A percentile compares a stretch with the other conserved stretches of the same genome.
These are phyloP conservation scores for Fomitopsis pulvina DNA, from an alignment of 768 basidiomycete genomes.

Conservation along the genomic window DNA sequence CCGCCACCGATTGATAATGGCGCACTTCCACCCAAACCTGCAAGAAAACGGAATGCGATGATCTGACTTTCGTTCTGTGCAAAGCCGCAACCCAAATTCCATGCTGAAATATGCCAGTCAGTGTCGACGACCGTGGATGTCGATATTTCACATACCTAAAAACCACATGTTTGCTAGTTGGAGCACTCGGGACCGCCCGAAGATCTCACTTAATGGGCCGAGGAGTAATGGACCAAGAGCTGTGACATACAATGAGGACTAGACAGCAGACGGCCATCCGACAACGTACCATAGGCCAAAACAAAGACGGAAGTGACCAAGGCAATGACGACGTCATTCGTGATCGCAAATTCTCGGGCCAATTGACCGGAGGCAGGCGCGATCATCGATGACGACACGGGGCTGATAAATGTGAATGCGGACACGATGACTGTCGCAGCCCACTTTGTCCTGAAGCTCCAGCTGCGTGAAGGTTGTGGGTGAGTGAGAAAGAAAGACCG, in stretches of 20 bases:
- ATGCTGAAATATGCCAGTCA: slow-evolving; percentile 29
- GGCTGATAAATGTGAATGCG: slow-evolving; percentile 60
- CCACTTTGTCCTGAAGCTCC: slow-evolving; percentile 57
- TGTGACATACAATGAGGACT: slow-evolving; percentile 17
- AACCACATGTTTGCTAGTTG: slow-evolving; percentile 60
- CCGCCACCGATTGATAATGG: slow-evolving; percentile 57
- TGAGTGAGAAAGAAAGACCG: too few species aligned
- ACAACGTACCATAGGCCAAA: slow-evolving; percentile 46
- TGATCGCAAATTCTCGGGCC: slow-evolving; percentile 47
- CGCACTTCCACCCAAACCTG: slow-evolving; percentile 32
- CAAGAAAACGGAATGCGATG: slow-evolving; percentile 32
- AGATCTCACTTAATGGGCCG: slow-evolving; percentile 69
- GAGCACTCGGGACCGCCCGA: slow-evolving; percentile 52
- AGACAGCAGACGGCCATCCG: background rate
- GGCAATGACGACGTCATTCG: slow-evolving; percentile 39
- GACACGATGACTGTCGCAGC: slow-evolving; percentile 58
- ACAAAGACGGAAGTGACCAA: slow-evolving; percentile 54
- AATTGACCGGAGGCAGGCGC: slow-evolving; percentile 55
- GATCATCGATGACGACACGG: slow-evolving; percentile 66
- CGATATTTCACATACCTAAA: slow-evolving; percentile 33
- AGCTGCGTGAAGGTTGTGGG: slow-evolving; percentile 30
- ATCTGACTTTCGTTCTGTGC: slow-evolving; percentile 24
- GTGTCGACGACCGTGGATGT: background rate
- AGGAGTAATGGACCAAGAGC: slow-evolving; percentile 38
- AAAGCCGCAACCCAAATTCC: slow-evolving; percentile 40